Conservation (phyloP, 202 grass and related monocot species). For the Setaria italica region DNA sequence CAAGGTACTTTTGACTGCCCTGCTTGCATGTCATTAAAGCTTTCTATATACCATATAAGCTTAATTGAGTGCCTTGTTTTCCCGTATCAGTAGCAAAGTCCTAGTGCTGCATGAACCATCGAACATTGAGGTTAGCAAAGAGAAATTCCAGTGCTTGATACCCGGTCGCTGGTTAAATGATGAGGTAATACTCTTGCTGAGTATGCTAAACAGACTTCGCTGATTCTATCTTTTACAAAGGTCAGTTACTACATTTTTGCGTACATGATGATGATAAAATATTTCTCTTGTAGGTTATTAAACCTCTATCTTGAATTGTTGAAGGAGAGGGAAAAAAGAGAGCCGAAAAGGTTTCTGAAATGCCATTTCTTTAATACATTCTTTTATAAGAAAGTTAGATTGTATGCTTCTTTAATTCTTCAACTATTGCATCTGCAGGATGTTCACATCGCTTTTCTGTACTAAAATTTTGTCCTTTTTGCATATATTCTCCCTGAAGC, state of each 20-base stretch:
- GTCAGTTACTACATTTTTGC: constrained; percentile 35
- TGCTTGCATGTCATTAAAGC: constrained; percentile 14
- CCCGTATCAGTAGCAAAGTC: constrained; percentile 54
- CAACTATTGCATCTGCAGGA: constrained; percentile 5
- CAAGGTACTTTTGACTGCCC: constrained; percentile 44
- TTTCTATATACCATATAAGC: constrained; percentile 13
- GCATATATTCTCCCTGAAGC: not conserved
- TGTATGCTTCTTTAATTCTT: constrained; percentile 41
- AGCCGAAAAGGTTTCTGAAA: constrained; percentile 74
- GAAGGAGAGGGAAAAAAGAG: constrained; percentile 80
- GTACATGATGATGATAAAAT: constrained; percentile 13
- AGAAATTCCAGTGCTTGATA: constrained; percentile 75
- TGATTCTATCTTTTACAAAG: constrained; percentile 29
- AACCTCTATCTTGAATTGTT: constrained; percentile 91
- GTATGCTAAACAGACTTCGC: constrained; percentile 23
- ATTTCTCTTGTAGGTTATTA: constrained; percentile 77
- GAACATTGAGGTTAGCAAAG: constrained; percentile 83
- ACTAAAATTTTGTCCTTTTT: not conserved
- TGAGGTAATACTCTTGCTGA: constrained; percentile 63
- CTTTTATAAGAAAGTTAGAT: constrained; percentile 90
- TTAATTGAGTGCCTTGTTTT: not conserved
- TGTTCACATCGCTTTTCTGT: constrained; percentile 12
- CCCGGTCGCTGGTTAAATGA: constrained; percentile 81
- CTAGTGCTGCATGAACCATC: constrained; percentile 66
- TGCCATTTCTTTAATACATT: constrained; percentile 98